Percentiles rank a stretch among this genome's conserved stretches.
Evolutionary conservation across 768 basidiomycete genomes (phyloP).

Genomic region (Obba rivulosa): DNA sequence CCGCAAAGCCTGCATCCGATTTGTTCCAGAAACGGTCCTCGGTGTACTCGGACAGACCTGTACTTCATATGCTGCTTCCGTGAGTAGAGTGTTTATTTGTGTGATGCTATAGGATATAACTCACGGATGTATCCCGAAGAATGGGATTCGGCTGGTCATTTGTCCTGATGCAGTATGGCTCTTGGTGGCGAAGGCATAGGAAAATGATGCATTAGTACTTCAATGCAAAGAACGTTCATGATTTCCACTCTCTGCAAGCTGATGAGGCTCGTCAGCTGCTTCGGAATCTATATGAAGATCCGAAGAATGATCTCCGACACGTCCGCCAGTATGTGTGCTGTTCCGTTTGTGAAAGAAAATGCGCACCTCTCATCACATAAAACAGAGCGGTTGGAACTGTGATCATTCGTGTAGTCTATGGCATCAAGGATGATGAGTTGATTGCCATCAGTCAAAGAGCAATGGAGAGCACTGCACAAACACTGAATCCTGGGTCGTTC

Average conservation of each 20-base stretch:
- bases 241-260: too few species aligned
- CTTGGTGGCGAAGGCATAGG: constrained; percentile 37
- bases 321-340: constrained; percentile 29
- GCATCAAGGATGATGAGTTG: constrained; percentile 38
- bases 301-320: constrained; percentile 33
- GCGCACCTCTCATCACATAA: not conserved
- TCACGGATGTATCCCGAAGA: too few species aligned
- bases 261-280: constrained; percentile 25
- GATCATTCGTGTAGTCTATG: constrained; percentile 42
- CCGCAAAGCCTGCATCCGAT: constrained; percentile 44
- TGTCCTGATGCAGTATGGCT: constrained; percentile 35
- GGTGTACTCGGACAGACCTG: constrained; percentile 36
- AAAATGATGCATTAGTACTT: constrained; percentile 38
- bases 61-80: too few species aligned
- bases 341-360: too few species aligned
- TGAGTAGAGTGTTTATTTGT: too few species aligned
- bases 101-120: too few species aligned
- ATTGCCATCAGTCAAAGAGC: constrained; percentile 36
- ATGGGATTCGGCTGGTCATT: constrained; percentile 40
- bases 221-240: constrained; percentile 13
- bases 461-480: constrained; percentile 26
- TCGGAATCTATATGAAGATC: constrained; percentile 26
- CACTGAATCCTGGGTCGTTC: constrained; percentile 18
- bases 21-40: constrained; percentile 26
- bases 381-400: constrained; percentile 36